Conservation (phyloP, 306 rosid species). For the Adenanthera pavonina region DNA sequence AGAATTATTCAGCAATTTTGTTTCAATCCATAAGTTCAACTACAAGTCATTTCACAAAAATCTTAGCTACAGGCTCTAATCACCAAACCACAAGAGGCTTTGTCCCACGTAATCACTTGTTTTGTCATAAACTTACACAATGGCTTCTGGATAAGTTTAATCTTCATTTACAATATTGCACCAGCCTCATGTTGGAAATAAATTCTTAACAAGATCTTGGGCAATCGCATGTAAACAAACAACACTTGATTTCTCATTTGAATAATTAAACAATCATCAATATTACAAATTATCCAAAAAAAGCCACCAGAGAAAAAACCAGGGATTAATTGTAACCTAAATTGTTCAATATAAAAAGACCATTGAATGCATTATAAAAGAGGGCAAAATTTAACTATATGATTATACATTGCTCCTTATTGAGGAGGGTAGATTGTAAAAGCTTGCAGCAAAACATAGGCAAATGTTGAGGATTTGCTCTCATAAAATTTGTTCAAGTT, state of each 20-base stretch:
- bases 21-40: too few species aligned
- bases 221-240: neutral
- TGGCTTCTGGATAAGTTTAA: too few species aligned
- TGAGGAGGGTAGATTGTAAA: neutral
- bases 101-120: too few species aligned
- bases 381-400: neutral
- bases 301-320: neutral
- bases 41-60: too few species aligned
- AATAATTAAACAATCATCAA: neutral
- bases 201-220: too few species aligned
- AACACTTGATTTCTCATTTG: neutral
- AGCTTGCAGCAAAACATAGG: neutral
- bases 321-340: neutral
- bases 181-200: too few species aligned
- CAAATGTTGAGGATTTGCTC: slow-evolving; percentile 6
- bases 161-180: too few species aligned
- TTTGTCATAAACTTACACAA: too few species aligned
- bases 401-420: neutral
- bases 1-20: too few species aligned
- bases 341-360: neutral
- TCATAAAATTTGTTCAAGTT: neutral
- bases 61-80: too few species aligned
- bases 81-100: too few species aligned
- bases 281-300: neutral
- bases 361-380: neutral